Base-by-base conservation (phyloP, 2,329 filamentous ascomycete species). In the Exophiala phaeomuriformis region DNA sequence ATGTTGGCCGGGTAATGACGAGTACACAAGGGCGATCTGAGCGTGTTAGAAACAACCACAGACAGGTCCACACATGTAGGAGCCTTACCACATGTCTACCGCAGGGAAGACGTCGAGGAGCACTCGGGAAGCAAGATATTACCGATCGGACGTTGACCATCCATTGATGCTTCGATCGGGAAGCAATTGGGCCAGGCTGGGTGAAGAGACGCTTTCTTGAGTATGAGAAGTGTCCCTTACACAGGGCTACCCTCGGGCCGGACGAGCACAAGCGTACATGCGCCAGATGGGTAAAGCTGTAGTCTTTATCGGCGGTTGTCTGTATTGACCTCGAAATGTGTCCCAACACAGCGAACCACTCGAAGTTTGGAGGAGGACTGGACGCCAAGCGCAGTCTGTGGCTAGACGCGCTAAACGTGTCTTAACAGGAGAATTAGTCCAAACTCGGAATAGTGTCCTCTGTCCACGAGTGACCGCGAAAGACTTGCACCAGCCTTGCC, bases 131-230 rank as follows among this genome's bases (percentile, higher is more conserved):
- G 27, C n/a, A 32, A 12, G 30, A 41, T 40, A 35, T 48, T 29
- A 45, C 44, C 30, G 48, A 47, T 27, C 31, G 51, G 44, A 53
- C 51, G 52, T 42, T 49, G 55, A 54, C 40, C 55, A 57, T 57
- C 55, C 55, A 57, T 57, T 50, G 55, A 57, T 52, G 52, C 51
- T 57, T 55, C 55, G 43, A 44, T 35, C 4, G 35, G 31, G 49
- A 52, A 48, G 45, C 44, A 44, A 41, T 37, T 45, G 10, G 41
- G 41, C 30, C 32, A 29, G 3, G 29, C 10, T 12, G 37, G 37
- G 10, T 10, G 36, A 19, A 37, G 5, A 4, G n/a, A n/a, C 5
- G 32, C 12, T 3, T 19, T 42, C 10, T 10, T 3, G 31, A 37
- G 32, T 4, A 12, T 41, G 12, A 10, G 28, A 5, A 4, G 5